These are phyloP conservation scores for Stephania cephalantha DNA, from an alignment of 164 flowering plant species.

Conservation along the genomic window DNA sequence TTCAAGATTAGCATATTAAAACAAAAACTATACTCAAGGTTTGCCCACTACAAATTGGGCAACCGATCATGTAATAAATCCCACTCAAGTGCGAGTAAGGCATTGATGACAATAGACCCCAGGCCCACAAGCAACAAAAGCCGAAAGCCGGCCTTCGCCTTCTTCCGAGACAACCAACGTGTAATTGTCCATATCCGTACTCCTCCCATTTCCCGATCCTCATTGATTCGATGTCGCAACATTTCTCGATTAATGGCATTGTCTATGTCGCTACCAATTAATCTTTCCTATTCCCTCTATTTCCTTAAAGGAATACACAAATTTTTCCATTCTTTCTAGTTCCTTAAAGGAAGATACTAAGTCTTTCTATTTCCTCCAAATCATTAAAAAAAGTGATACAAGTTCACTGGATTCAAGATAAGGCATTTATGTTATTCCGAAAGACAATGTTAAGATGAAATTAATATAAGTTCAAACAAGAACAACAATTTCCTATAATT, in stretches of 20 bases:
- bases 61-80: slow-evolving; percentile 46
- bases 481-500: no score
- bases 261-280: slow-evolving; percentile 47
- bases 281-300: no score
- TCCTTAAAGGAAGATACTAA: no score
- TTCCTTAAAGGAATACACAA: no score
- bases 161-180: slow-evolving; percentile 68
- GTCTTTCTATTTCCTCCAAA: no score
- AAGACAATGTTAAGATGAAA: neutral
- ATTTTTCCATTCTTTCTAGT: no score
- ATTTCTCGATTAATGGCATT: slow-evolving; percentile 15
- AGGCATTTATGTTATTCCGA: neutral
- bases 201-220: slow-evolving; percentile 40
- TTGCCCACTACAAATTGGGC: slow-evolving; percentile 77
- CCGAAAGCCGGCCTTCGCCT: slow-evolving; percentile 42
- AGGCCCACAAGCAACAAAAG: slow-evolving; percentile 91
- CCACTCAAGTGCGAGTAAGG: slow-evolving; percentile 53
- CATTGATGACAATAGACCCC: slow-evolving; percentile 76
- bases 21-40: slow-evolving; percentile 46
- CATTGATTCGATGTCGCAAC: slow-evolving; percentile 17
- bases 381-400: slow-evolving; percentile 15
- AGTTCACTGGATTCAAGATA: neutral
- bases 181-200: slow-evolving; percentile 68
- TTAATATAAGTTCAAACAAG: neutral
- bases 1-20: slow-evolving; percentile 54